These are phyloP conservation scores for Epichloe hybrida DNA, from an alignment of 2,329 filamentous ascomycete genomes.

Conservation along the genomic window DNA sequence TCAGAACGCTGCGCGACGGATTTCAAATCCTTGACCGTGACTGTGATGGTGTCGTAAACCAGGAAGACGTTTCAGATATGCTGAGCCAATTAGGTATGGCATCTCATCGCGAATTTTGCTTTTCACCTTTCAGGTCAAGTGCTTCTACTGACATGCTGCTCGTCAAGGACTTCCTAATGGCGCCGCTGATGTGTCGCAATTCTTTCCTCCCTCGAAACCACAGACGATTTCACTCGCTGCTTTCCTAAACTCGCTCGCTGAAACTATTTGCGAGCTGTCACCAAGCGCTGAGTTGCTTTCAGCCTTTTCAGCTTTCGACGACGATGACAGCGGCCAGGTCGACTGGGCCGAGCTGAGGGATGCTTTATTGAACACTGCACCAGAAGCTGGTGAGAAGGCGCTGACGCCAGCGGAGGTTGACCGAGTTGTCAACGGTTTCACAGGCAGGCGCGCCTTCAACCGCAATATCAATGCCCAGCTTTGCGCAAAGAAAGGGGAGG, in stretches of 20 bases:
- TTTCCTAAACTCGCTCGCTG: slow-evolving; percentile 73
- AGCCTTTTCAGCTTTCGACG: slow-evolving; percentile 89
- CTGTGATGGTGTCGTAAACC: slow-evolving; percentile 69
- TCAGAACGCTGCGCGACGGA: slow-evolving; percentile 77
- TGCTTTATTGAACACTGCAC: slow-evolving; percentile 67
- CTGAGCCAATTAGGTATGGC: slow-evolving; percentile 62
- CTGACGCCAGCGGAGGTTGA: slow-evolving; percentile 68
- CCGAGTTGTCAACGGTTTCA: slow-evolving; percentile 75
- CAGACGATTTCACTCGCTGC: slow-evolving; percentile 70
- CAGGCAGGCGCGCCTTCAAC: slow-evolving; percentile 69
- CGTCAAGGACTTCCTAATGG: slow-evolving; percentile 57
- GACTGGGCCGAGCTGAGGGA: slow-evolving; percentile 72
- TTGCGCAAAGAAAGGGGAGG: slow-evolving; percentile 58
- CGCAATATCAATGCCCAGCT: slow-evolving; percentile 41
- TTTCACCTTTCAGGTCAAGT: neutral
- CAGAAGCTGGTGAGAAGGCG: slow-evolving; percentile 53
- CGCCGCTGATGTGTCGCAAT: slow-evolving; percentile 56
- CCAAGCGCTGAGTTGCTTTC: slow-evolving; percentile 69
- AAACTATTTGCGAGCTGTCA: slow-evolving; percentile 60
- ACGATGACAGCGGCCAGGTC: slow-evolving; percentile 87
- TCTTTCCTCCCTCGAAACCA: slow-evolving; percentile 63
- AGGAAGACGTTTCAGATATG: slow-evolving; percentile 78
- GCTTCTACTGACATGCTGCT: neutral
- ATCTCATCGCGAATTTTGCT: neutral
- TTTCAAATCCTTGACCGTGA: slow-evolving; percentile 89